Evolutionary conservation across 2,329 filamentous ascomycete species (phyloP), one percentile per base, ranked within the genome.

Genomic region (Aureobasidium sp.): DNA sequence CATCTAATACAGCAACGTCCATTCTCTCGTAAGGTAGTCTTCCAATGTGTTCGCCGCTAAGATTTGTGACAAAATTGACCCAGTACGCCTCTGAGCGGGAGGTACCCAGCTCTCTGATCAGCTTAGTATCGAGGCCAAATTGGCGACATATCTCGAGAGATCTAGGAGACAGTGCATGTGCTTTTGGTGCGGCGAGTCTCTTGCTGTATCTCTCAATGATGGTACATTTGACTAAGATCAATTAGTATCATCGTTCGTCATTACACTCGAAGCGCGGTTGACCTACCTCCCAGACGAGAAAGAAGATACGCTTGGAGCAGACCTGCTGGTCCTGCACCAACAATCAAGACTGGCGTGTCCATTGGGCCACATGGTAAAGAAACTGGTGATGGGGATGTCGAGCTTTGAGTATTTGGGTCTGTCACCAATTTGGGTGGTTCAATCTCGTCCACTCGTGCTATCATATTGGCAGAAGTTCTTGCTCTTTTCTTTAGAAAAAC

Each of bases 1-100:
- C 65, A 15, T 74, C 66, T 32, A 77, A 64, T 4, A 76, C 73
- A 5, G 66, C 68, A 3, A 65, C 20, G 52, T 72, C 71, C 70
- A 72, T 72, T 39, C 71, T 57, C 53, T 73, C 71, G 57, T 72
- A 73, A 5, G 75, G 75, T 13, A 77, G 62, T 8, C 67, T 65
- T 3, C 74, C 75, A 17, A 77, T 72, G 27, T 67, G 68, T 27
- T 73, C 67, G 1, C 74, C 74, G 44, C 67, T 70, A 39, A 78
- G 64, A 52, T 70, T 75, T 1, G 74, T 76, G 12, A 77, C 65
- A 52, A 77, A 77, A 61, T 76, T 76, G 10, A 76, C 74, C 74
- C 74, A 77, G 59, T 68, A 74, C 0, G 73, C 74, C 68, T 77
- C 74, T 62, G 59, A 68, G 64, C 64, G 70, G 10, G 63, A 63